phyloP scores from a whole-genome alignment of 176 grass and related monocot genomes.

The Dactylis glomerata region DNA sequence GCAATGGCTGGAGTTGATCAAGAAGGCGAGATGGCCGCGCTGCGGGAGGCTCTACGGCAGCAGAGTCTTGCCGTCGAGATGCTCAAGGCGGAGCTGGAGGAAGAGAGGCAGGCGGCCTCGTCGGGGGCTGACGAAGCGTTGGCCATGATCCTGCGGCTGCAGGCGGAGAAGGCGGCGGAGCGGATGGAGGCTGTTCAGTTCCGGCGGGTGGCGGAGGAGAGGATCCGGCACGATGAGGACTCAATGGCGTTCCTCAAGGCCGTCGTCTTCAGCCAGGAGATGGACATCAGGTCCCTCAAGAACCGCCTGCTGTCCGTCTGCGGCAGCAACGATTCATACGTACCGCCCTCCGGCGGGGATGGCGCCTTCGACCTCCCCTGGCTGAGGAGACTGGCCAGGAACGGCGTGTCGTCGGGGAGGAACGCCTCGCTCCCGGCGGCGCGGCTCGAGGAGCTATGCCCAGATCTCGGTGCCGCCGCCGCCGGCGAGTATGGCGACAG shows the following conservation, averaged over 20 bases:
- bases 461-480: background rate
- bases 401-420: background rate
- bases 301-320: conserved; percentile 54
- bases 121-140: conserved; percentile 69
- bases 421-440: conserved; percentile 37
- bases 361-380: conserved; percentile 29
- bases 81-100: conserved; percentile 68
- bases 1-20: conserved; percentile 36
- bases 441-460: conserved; percentile 37
- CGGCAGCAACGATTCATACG: conserved; percentile 19
- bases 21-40: conserved; percentile 51
- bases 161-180: conserved; percentile 73
- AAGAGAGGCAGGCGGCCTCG: conserved; percentile 67
- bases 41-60: conserved; percentile 56
- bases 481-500: background rate
- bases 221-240: conserved; percentile 73
- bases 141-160: conserved; percentile 82
- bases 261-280: conserved; percentile 73
- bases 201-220: conserved; percentile 71
- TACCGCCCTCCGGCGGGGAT: background rate
- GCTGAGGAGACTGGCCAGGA: conserved; percentile 35
- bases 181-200: conserved; percentile 70
- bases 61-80: conserved; percentile 49
- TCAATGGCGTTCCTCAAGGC: conserved; percentile 63
- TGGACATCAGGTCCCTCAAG: conserved; percentile 75